phyloP scores from a whole-genome alignment of 768 basidiomycete species.

The Filobasidium floriforme region DNA sequence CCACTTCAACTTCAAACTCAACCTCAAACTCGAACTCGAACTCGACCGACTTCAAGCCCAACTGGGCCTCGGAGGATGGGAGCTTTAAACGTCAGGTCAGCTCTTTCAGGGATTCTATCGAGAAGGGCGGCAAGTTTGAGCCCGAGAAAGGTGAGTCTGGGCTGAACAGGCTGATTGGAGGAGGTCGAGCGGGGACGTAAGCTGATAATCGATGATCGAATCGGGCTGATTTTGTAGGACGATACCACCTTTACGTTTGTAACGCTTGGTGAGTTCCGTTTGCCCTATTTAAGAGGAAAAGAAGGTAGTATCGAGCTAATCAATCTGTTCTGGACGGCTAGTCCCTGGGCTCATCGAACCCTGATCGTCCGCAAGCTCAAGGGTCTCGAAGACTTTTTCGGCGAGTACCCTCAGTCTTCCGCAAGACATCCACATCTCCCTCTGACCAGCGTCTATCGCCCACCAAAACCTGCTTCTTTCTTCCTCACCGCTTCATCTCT shows the following conservation, averaged over 20 bases:
- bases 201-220: too few relatives aligned
- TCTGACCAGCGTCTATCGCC: too few relatives aligned
- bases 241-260: conserved; percentile 87
- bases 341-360: conserved; percentile 82
- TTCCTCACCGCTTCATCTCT: conserved; percentile 4
- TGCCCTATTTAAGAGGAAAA: too few relatives aligned
- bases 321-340: conserved; percentile 5
- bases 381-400: conserved; percentile 74
- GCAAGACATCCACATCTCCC: neutral
- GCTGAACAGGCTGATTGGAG: neutral
- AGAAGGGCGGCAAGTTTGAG: conserved; percentile 56
- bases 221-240: conserved; percentile 50
- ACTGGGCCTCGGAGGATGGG: conserved; percentile 56
- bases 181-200: neutral
- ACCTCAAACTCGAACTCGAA: too few relatives aligned
- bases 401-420: conserved; percentile 51
- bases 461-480: neutral
- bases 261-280: conserved; percentile 60
- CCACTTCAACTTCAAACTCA: neutral
- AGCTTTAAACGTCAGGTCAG: conserved; percentile 58
- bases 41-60: conserved; percentile 33
- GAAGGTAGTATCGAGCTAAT: too few relatives aligned
- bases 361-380: conserved; percentile 85
- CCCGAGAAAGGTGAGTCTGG: conserved; percentile 63
- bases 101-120: conserved; percentile 55